A percentile compares a stretch with the other conserved stretches of the same genome.
These are phyloP conservation scores for Panicum miliaceum DNA, from an alignment of 176 grass and related monocot species.

Conservation along the genomic window DNA sequence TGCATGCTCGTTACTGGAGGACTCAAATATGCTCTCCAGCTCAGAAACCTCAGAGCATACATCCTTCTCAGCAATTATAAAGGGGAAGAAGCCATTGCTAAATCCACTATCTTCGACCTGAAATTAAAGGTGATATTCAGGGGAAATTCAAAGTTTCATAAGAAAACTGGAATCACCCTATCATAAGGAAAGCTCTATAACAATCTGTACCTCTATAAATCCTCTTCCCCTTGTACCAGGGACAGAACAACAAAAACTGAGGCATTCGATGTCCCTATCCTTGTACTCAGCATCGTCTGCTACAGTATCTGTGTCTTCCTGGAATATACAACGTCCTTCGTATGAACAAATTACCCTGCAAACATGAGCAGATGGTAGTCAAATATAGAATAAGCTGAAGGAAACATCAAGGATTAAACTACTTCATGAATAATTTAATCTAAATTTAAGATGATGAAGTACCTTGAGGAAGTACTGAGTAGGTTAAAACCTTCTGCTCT, in stretches of 20 bases:
- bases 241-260: slow-evolving; percentile 77
- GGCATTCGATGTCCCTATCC: slow-evolving; percentile 42
- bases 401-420: slow-evolving; percentile 19
- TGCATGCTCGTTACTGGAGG: slow-evolving; percentile 34
- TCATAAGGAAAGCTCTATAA: slow-evolving; percentile 16
- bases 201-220: slow-evolving; percentile 80
- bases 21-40: slow-evolving; percentile 76
- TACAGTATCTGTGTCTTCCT: slow-evolving; percentile 62
- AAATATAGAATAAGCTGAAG: slow-evolving; percentile 15
- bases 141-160: slow-evolving; percentile 13
- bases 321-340: slow-evolving; percentile 73
- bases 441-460: slow-evolving; percentile 36
- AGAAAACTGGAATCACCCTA: slow-evolving; percentile 23
- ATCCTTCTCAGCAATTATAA: slow-evolving; percentile 95
- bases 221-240: slow-evolving; percentile 89
- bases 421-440: slow-evolving; percentile 11
- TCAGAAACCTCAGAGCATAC: slow-evolving; percentile 87
- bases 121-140: slow-evolving; percentile 36
- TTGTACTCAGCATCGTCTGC: slow-evolving; percentile 45
- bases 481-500: slow-evolving; percentile 80
- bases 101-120: slow-evolving; percentile 93
- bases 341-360: slow-evolving; percentile 88
- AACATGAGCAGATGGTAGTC: slow-evolving; percentile 28
- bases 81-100: slow-evolving; percentile 85
- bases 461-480: slow-evolving; percentile 70